phyloP scores from a whole-genome alignment of 441 rosid species.

The Omphalea diandra region DNA sequence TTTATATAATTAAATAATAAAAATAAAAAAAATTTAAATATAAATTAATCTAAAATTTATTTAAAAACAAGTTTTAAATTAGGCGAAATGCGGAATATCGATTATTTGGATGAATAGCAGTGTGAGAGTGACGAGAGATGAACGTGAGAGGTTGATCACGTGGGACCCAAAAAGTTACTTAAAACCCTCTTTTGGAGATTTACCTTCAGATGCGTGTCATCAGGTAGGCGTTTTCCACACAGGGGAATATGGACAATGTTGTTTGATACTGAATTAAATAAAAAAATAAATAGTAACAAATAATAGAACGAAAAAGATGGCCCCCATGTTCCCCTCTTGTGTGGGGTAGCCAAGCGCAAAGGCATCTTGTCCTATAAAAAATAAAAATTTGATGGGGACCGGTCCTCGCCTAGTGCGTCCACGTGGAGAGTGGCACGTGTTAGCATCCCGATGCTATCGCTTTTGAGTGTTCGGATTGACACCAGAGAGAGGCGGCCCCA shows the following conservation, averaged over 20 bases:
- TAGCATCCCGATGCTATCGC: conserved; percentile 20
- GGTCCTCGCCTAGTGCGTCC: conserved; percentile 12
- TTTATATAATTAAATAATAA: too few relatives aligned
- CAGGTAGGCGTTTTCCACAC: neutral
- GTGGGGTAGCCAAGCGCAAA: too few relatives aligned
- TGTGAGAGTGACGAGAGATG: conserved; percentile 23
- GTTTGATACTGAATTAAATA: too few relatives aligned
- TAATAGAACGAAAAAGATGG: too few relatives aligned
- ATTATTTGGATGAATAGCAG: neutral
- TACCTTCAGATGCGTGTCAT: conserved; percentile 17
- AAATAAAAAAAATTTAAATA: too few relatives aligned
- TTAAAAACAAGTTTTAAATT: too few relatives aligned
- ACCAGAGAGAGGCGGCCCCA: neutral
- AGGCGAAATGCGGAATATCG: too few relatives aligned
- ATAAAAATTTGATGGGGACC: neutral
- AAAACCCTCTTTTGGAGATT: neutral
- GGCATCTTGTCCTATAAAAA: neutral
- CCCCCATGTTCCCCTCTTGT: neutral
- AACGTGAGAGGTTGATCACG: conserved; percentile 22
- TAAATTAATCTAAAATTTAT: too few relatives aligned
- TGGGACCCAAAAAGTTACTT: conserved; percentile 4
- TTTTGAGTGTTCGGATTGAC: neutral
- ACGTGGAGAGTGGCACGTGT: conserved; percentile 33
- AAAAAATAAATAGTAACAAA: neutral
- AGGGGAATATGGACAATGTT: too few relatives aligned